Percentiles rank a stretch among this genome's conserved stretches.
phyloP scores from a whole-genome alignment of 257 asterid genomes.

The Penstemon davidsonii region DNA sequence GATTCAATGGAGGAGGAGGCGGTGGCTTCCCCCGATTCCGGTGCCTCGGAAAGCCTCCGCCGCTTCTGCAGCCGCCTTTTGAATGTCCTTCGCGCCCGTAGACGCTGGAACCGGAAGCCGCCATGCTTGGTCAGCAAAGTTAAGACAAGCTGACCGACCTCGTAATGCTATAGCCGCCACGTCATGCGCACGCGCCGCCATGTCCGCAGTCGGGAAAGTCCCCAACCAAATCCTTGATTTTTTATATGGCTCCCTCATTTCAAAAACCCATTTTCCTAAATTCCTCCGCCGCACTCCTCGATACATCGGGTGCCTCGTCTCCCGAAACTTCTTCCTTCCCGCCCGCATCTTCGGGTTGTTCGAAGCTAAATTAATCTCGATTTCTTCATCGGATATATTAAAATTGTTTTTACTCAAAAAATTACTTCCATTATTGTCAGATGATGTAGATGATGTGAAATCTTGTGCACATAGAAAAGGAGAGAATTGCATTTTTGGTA shows the following conservation, averaged over 20 bases:
- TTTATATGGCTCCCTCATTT: constrained; percentile 65
- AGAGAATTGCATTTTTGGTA: no score
- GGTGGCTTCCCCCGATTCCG: constrained; percentile 12
- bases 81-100: constrained; percentile 48
- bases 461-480: not conserved
- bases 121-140: constrained; percentile 72
- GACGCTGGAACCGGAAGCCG: constrained; percentile 56
- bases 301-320: constrained; percentile 66
- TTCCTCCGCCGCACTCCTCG: constrained; percentile 55
- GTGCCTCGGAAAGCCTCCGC: constrained; percentile 48
- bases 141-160: constrained; percentile 67
- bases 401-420: no score
- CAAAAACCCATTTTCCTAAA: constrained; percentile 66
- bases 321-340: constrained; percentile 60
- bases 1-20: not conserved
- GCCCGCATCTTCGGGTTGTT: constrained; percentile 53
- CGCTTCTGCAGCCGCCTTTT: constrained; percentile 58
- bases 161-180: constrained; percentile 62
- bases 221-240: constrained; percentile 72
- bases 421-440: no score
- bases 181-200: constrained; percentile 79
- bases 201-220: constrained; percentile 58
- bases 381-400: constrained; percentile 31
- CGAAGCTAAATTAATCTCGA: constrained; percentile 34
- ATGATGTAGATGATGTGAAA: no score